Evolutionary conservation across 495 filamentous ascomycete genomes (phyloP).

Genomic region (Chaetomium tenue): DNA sequence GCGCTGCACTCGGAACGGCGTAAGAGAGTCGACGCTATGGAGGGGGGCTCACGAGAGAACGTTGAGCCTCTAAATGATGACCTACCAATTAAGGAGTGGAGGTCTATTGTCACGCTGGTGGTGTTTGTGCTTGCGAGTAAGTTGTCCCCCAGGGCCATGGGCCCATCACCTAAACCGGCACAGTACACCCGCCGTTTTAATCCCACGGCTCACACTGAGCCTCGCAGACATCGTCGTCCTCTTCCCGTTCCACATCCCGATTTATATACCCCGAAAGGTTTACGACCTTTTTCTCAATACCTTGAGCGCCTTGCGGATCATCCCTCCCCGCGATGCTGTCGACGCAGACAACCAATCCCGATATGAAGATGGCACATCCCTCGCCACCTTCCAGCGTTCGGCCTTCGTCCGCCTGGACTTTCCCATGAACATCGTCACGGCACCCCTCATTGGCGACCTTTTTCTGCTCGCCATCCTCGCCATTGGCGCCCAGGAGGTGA

Average conservation of each 20-base stretch:
- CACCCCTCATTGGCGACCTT: slow-evolving; percentile 62
- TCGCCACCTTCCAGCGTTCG: slow-evolving; percentile 1
- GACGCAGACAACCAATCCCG: slow-evolving; percentile 17
- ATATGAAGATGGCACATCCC: slow-evolving; percentile 25
- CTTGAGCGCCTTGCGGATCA: slow-evolving; percentile 49
- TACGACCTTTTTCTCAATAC: slow-evolving; percentile 42
- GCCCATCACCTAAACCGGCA: neutral
- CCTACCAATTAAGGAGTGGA: slow-evolving; percentile 53
- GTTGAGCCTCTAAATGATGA: slow-evolving; percentile 47
- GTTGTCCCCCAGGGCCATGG: slow-evolving; percentile 21
- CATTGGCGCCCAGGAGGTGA: slow-evolving; percentile 60
- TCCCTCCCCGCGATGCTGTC: slow-evolving; percentile 41
- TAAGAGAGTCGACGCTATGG: slow-evolving; percentile 24
- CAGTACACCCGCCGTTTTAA: neutral
- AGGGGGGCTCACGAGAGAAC: neutral
- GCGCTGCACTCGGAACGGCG: neutral
- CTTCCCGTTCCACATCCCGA: slow-evolving; percentile 60
- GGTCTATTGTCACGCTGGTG: slow-evolving; percentile 62
- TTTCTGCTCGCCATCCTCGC: slow-evolving; percentile 63
- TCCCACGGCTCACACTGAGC: neutral
- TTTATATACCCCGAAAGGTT: slow-evolving; percentile 53
- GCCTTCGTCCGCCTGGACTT: slow-evolving; percentile 49
- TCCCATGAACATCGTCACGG: slow-evolving; percentile 66
- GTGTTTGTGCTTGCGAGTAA: slow-evolving; percentile 63
- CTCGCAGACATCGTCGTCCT: slow-evolving; percentile 59